A percentile compares a stretch with the other conserved stretches of the same genome.
Conservation (phyloP, 164 flowering plant species). For the Vitis cinerea region DNA sequence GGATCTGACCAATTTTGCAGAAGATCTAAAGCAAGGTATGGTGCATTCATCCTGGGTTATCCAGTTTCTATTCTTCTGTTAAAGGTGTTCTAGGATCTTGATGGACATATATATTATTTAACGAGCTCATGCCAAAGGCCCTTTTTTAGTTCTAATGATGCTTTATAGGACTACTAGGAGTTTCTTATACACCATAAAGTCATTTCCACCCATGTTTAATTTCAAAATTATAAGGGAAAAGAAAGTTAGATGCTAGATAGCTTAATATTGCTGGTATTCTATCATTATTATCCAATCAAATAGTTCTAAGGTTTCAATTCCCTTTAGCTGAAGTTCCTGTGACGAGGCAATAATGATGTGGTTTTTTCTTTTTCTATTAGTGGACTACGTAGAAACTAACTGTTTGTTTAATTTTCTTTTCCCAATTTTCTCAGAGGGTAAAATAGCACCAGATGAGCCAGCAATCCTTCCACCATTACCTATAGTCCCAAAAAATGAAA, state of each 20-base stretch:
- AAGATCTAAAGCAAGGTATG: conserved; percentile 96
- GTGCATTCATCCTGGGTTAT: not conserved
- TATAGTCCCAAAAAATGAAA: conserved; percentile 72
- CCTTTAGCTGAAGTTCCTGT: no score
- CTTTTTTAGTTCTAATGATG: no score
- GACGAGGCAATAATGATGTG: no score
- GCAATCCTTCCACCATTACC: conserved; percentile 89
- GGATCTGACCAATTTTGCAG: conserved; percentile 87
- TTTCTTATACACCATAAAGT: no score
- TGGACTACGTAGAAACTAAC: not conserved
- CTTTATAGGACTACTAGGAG: no score
- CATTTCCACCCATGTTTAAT: no score
- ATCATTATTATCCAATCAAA: no score
- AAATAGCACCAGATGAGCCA: conserved; percentile 85
- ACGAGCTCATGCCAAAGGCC: not conserved
- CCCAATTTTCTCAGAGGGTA: conserved; percentile 58
- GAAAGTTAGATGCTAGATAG: no score
- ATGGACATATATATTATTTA: not conserved
- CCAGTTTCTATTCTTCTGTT: not conserved
- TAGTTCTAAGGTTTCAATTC: no score
- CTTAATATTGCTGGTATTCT: no score
- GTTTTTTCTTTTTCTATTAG: not conserved
- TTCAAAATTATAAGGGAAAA: no score
- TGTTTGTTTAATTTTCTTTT: conserved; percentile 13
- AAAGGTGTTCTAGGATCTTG: no score